Evolutionary conservation across 2,329 filamentous ascomycete species (phyloP), one percentile per base, ranked within the genome.

Genomic region (Conoideocrella luteorostrata): DNA sequence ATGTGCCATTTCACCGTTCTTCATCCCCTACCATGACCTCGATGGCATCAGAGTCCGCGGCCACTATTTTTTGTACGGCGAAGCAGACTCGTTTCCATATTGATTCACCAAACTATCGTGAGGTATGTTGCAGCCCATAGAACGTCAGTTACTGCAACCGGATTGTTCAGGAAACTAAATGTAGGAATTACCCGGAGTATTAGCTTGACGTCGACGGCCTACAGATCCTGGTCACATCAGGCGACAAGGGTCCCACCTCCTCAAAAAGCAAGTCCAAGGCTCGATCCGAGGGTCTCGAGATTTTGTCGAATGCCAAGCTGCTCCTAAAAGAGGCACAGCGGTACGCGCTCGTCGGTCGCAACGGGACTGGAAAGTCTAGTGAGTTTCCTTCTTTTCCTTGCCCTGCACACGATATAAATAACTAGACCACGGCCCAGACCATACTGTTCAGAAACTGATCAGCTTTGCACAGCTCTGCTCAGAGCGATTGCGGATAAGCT

Each of bases 291-390:
- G 74, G 73, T 9, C 63, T 72, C n/a, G 87, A 93, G 59, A 76
- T 94, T 5, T 69, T 94, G 3, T 70, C 70, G 9, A 78, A 84
- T 59, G 84, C 84, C 2, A 81, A 80, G 45, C 65, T 94, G 28
- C 77, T 81, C 20, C 66, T 94, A 3, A 86, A 91, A 51, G 77
- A 81, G 39, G 83, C 85, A 0, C 72, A 80, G 36, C 75, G 85
- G 48, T 94, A 94, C 69, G 87, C 86, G 0, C 69, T 94, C 2
- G 71, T 91, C 17, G 88, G 88, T 0, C 75, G 86, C 6, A 94
- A 94, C 63, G 88, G 88, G 1, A 84, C 82, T 2, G 88, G 88
- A 5, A 94, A 94, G 58, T 90, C 86, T 4, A 91, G 81, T 84
- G 63, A 61, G 73, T 56, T 12, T 5, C 10, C 5, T 11, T 17